Conservation (phyloP, 2,329 filamentous ascomycete species). For the Hymenoscyphus scutula region DNA sequence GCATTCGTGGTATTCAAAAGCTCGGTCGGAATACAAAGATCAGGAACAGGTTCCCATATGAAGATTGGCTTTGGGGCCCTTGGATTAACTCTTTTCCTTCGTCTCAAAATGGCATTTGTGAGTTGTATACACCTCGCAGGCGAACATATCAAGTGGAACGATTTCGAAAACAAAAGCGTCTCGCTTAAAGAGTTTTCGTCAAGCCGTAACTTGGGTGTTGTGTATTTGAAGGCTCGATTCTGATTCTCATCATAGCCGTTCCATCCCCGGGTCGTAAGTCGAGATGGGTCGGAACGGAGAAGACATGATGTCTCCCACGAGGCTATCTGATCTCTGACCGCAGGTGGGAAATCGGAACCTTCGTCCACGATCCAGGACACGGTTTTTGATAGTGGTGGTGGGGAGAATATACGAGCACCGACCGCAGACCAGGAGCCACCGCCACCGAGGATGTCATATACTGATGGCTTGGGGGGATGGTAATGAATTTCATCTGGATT, state of each 20-base stretch:
- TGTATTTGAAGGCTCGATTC: conserved; percentile 77
- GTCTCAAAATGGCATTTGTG: conserved; percentile 65
- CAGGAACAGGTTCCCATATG: conserved; percentile 94
- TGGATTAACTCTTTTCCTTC: conserved; percentile 45
- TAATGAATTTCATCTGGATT: conserved; percentile 88
- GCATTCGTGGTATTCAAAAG: conserved; percentile 63
- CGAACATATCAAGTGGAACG: conserved; percentile 87
- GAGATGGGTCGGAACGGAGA: conserved; percentile 56
- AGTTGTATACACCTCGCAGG: conserved; percentile 74
- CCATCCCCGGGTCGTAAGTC: conserved; percentile 86
- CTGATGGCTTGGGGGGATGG: conserved; percentile 63
- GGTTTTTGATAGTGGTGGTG: conserved; percentile 56
- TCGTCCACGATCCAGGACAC: conserved; percentile 91
- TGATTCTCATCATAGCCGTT: conserved; percentile 79
- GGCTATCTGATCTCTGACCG: conserved; percentile 61
- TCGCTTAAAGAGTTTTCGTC: conserved; percentile 68
- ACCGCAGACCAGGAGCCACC: conserved; percentile 84
- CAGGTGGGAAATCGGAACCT: conserved; percentile 78
- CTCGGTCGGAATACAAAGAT: conserved; percentile 73
- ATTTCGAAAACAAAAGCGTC: conserved; percentile 65
- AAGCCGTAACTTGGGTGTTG: conserved; percentile 80
- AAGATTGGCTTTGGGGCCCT: conserved; percentile 62
- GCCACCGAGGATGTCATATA: conserved; percentile 79
- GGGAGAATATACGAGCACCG: conserved; percentile 84
- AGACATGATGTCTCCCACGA: conserved; percentile 75